phyloP scores from a whole-genome alignment of 768 basidiomycete genomes.

The Amanita inopinata region DNA sequence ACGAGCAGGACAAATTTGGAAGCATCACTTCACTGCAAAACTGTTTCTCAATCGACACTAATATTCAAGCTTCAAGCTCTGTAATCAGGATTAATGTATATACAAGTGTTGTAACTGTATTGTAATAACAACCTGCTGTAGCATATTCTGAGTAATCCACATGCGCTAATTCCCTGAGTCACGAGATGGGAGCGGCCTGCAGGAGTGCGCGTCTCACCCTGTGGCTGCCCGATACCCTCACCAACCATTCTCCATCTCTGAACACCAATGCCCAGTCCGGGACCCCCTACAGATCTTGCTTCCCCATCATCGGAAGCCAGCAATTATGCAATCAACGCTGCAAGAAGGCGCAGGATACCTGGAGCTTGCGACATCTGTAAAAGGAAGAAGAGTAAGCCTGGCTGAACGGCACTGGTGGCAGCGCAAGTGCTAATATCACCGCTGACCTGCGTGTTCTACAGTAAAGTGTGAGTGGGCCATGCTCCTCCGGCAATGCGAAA shows the following conservation, averaged over 20 bases:
- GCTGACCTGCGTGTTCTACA: not conserved
- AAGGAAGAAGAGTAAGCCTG: slow-evolving; percentile 55
- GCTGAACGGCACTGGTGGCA: not conserved
- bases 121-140: no score
- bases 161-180: no score
- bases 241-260: not conserved
- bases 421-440: not conserved
- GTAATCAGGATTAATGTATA: no score
- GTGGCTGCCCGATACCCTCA: no score
- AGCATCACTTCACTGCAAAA: no score
- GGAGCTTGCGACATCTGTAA: slow-evolving; percentile 69
- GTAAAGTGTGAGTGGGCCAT: slow-evolving; percentile 21
- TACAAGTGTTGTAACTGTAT: no score
- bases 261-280: not conserved
- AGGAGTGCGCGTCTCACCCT: no score
- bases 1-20: no score
- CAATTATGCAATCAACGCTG: not conserved
- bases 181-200: no score
- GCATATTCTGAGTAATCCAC: no score
- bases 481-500: not conserved
- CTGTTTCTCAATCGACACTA: no score
- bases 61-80: no score
- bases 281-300: not conserved
- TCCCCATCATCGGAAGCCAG: not conserved
- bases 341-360: slow-evolving; percentile 52